Conservation (phyloP, 768 basidiomycete genomes). For the Postia placenta region DNA sequence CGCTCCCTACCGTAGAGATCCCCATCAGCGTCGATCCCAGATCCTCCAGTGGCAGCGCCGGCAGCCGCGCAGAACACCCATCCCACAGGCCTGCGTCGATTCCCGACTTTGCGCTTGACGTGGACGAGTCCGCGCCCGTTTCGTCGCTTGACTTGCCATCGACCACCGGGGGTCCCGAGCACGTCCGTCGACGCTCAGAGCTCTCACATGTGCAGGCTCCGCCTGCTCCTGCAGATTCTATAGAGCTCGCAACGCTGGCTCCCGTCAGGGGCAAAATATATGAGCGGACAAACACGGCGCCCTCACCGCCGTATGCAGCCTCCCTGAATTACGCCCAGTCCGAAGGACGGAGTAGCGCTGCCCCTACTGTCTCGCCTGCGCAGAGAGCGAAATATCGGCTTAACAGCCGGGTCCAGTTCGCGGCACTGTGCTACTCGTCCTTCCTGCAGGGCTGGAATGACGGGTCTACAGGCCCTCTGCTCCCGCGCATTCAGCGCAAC, state of each 20-base stretch:
- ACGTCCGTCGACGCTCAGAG: slow-evolving; percentile 16
- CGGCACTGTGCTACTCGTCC: slow-evolving; percentile 49
- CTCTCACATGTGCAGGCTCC: slow-evolving; percentile 8
- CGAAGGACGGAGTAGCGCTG: slow-evolving; percentile 7
- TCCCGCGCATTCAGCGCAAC: slow-evolving; percentile 63
- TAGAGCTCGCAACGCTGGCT: slow-evolving; percentile 8
- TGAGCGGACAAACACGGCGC: background rate
- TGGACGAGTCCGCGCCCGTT: slow-evolving; percentile 7
- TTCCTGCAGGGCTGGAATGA: slow-evolving; percentile 77
- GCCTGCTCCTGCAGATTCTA: slow-evolving; percentile 1
- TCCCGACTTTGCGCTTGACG: slow-evolving; percentile 10
- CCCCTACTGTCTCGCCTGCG: slow-evolving; percentile 14
- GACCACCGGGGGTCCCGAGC: slow-evolving; percentile 8
- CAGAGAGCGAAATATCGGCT: slow-evolving; percentile 11
- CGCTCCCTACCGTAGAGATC: no score
- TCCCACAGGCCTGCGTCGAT: no score
- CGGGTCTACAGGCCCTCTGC: slow-evolving; percentile 64
- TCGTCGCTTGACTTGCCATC: slow-evolving; percentile 13
- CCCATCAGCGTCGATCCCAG: no score
- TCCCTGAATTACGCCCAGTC: slow-evolving; percentile 5
- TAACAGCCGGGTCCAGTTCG: slow-evolving; percentile 37
- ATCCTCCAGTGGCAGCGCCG: no score
- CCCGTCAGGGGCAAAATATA: background rate
- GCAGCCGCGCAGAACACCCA: no score
- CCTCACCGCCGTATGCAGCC: slow-evolving; percentile 13